phyloP scores from a whole-genome alignment of 2,329 filamentous ascomycete genomes.

The Fusarium protoensiforme region DNA sequence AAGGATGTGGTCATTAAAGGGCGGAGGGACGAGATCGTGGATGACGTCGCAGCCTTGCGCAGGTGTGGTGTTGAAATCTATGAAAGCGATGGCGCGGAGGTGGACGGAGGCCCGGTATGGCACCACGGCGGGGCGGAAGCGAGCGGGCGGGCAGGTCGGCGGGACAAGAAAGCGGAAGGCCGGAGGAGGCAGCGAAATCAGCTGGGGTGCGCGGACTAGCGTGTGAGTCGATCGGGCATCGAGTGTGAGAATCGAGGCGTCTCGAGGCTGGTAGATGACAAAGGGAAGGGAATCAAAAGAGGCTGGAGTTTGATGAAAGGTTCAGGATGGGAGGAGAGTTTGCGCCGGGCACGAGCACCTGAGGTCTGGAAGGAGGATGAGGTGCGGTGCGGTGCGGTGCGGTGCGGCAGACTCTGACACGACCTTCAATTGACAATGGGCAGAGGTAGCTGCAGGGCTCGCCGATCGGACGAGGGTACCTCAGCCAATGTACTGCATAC shows the following conservation, averaged over 20 bases:
- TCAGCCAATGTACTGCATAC: not conserved
- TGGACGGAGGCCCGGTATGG: conserved; percentile 33
- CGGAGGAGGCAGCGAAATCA: conserved; percentile 8
- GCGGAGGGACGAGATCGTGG: conserved; percentile 10
- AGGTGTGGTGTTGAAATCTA: conserved; percentile 26
- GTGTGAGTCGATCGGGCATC: conserved; percentile 22
- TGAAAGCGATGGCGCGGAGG: conserved; percentile 30
- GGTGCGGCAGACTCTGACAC: conserved; percentile 32
- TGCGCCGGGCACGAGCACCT: conserved; percentile 9
- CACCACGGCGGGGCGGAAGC: conserved; percentile 34
- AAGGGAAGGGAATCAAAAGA: conserved; percentile 1
- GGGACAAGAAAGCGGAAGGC: conserved; percentile 22
- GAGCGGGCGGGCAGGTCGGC: conserved; percentile 18
- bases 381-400: not conserved
- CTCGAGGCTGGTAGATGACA: not conserved
- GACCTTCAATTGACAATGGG: conserved; percentile 18
- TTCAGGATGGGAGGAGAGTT: conserved; percentile 4
- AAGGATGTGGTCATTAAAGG: conserved; percentile 37
- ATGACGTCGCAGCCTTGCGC: conserved; percentile 17
- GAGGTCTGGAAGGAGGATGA: conserved; percentile 6
- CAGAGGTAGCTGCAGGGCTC: conserved; percentile 40
- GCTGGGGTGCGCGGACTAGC: conserved; percentile 20
- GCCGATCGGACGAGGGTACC: conserved; percentile 36
- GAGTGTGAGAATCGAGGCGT: conserved; percentile 1
- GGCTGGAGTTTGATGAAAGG: conserved; percentile 19